Percentiles rank a stretch among this genome's conserved stretches.
phyloP scores from a whole-genome alignment of 208 protist species.

The Tritrichomonas musculus region DNA sequence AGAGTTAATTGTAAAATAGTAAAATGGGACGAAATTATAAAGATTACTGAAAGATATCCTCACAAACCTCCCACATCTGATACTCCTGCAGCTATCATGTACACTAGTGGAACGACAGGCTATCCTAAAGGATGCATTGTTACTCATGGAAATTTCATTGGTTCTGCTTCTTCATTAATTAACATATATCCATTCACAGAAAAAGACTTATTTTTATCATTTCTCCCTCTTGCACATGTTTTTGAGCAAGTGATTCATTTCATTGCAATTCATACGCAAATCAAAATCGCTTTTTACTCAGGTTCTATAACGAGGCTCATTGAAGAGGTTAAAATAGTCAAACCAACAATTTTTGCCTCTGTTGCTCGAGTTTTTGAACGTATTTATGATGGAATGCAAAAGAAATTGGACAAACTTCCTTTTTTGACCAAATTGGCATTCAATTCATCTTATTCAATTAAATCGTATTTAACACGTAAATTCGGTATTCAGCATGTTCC shows the following conservation, averaged over 20 bases:
- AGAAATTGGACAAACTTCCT: background rate
- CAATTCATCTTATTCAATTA: background rate
- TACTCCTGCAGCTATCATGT: background rate
- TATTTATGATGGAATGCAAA: background rate
- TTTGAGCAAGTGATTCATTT: conserved; percentile 28
- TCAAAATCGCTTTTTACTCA: conserved; percentile 3
- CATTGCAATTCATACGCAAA: background rate
- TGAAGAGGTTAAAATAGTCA: conserved; percentile 38
- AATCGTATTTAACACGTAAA: background rate
- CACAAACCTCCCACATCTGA: background rate
- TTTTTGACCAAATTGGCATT: background rate
- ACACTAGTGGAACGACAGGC: background rate
- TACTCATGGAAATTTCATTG: conserved; percentile 31
- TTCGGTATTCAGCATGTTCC: background rate
- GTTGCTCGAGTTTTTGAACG: conserved; percentile 6
- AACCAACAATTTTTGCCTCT: conserved; percentile 14
- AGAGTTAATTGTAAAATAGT: background rate
- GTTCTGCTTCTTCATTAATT: background rate
- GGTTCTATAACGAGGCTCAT: background rate
- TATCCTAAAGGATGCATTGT: conserved; percentile 34
- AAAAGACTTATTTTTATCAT: conserved; percentile 35
- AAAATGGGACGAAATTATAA: background rate
- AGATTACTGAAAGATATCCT: background rate
- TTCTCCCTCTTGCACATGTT: conserved; percentile 40
- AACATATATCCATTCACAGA: background rate